Base-by-base conservation (phyloP, 139 green algal genomes). In the Asterochloris sp. region DNA sequence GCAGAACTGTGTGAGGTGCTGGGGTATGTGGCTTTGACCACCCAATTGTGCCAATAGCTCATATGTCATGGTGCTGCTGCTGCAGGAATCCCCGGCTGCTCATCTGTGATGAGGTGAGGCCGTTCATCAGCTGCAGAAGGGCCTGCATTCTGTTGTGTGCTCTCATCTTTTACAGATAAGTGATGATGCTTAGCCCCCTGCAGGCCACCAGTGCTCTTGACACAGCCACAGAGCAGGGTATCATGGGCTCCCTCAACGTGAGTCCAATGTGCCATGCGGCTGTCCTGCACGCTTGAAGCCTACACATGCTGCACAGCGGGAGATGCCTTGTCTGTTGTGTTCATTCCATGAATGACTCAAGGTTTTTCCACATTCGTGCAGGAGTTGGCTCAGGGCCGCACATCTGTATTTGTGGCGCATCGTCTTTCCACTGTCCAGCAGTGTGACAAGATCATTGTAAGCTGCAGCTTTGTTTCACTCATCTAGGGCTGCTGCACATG, bases 331-430 rank as follows among this genome's bases (percentile, higher is more conserved):
- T 12, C 21, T 62, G 69, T 47, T 47, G 24, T 27, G 9, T 13
- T 54, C 69, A 16, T 38, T 13, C 13, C n/a, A 54, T 47, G 60
- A 24, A 81, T 78, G 24, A 77, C 38, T 71, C 60, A 68, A 26
- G 61, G 26, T 66, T 10, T 78, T 12, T 23, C 13, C 12, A 0
- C 62, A 73, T 64, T 14, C 15, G 26, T 83, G 60, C 69, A 80
- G 74, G 81, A 85, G 69, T 71, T 91, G 78, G 84, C 86, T 27
- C 63, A 83, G 67, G 92, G 93, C 16, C 89, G 95, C 66, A 98
- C 96, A 10, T 92, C 86, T 27, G 83, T 99, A 9, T 98, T 98
- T 89, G 95, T 99, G n/a, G 95, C 96, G 6, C 96, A 99, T 88
- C 88, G 96, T 13, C 88, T 98, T 78, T 94, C 86, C 64, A 99